Evolutionary conservation across 2,329 filamentous ascomycete genomes (phyloP).

Genomic region (Cucurbitaria berberidis): DNA sequence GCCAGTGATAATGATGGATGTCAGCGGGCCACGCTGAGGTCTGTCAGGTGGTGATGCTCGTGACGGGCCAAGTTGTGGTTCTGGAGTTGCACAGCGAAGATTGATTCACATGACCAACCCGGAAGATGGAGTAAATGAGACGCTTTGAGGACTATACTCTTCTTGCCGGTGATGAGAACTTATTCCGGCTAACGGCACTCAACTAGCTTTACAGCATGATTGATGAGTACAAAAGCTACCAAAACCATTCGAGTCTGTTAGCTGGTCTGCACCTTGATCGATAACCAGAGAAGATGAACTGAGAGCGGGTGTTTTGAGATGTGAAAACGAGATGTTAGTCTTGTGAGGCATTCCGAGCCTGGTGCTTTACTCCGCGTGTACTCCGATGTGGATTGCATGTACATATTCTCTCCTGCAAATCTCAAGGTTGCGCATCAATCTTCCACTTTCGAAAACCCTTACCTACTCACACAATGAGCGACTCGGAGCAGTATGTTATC

Average conservation of each 20-base stretch:
- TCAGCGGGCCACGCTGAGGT: background rate
- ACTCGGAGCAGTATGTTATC: constrained; percentile 28
- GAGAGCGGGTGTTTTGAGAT: background rate
- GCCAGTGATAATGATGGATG: background rate
- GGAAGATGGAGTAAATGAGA: background rate
- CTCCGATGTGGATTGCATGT: background rate
- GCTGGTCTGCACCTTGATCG: background rate
- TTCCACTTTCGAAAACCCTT: background rate
- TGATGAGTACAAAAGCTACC: background rate
- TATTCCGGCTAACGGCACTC: background rate
- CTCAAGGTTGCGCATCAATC: background rate
- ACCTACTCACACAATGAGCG: constrained; percentile 10
- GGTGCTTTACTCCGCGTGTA: background rate
- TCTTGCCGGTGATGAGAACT: background rate
- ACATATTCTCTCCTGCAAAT: background rate
- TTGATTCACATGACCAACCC: background rate
- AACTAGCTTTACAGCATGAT: background rate
- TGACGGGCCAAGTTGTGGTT: background rate
- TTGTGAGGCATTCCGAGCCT: background rate
- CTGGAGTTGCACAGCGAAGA: background rate
- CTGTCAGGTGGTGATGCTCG: background rate
- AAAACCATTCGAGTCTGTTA: background rate
- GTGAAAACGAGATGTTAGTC: background rate
- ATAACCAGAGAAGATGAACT: background rate
- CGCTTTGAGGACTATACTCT: background rate